These are phyloP conservation scores for Hemisphaericaspora lyxosophila DNA, from an alignment of 1,139 yeast genomes.

Conservation along the genomic window DNA sequence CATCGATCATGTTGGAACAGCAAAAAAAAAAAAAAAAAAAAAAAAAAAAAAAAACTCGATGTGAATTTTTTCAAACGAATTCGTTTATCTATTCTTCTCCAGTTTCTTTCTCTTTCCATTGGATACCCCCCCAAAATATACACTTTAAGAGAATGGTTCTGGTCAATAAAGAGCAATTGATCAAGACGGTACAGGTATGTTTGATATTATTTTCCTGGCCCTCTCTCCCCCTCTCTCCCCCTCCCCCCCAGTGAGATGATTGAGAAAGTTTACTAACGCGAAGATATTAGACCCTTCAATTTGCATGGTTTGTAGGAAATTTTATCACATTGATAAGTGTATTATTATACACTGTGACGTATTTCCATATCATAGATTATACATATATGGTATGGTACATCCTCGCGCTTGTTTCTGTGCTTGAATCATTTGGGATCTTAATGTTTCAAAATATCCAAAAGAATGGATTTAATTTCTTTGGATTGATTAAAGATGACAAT, in stretches of 20 bases:
- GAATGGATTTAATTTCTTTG: conserved; percentile 34
- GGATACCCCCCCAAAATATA: too few relatives aligned
- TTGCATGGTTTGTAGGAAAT: conserved; percentile 74
- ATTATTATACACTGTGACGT: conserved; percentile 54
- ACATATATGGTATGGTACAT: conserved; percentile 53
- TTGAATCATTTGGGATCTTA: conserved; percentile 77
- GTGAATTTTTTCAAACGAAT: too few relatives aligned
- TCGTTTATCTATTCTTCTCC: too few relatives aligned
- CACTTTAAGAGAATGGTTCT: too few relatives aligned
- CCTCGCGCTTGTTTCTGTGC: conserved; percentile 60
- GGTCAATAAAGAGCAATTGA: conserved; percentile 17
- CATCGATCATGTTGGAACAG: too few relatives aligned
- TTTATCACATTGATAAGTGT: conserved; percentile 58
- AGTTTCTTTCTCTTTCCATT: too few relatives aligned
- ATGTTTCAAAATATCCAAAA: conserved; percentile 53
- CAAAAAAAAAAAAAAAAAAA: too few relatives aligned
- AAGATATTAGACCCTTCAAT: conserved; percentile 44
- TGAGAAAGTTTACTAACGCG: conserved; percentile 16
- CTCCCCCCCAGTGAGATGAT: too few relatives aligned
- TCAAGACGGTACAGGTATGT: conserved; percentile 19
- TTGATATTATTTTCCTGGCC: too few relatives aligned
- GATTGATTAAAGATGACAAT: conserved; percentile 43
- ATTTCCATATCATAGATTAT: conserved; percentile 22
- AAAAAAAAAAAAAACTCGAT: too few relatives aligned
- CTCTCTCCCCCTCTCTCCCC: too few relatives aligned